Evolutionary conservation across 1,284 basidiomycete genomes (phyloP).

Genomic region (Wolfiporia cocos): DNA sequence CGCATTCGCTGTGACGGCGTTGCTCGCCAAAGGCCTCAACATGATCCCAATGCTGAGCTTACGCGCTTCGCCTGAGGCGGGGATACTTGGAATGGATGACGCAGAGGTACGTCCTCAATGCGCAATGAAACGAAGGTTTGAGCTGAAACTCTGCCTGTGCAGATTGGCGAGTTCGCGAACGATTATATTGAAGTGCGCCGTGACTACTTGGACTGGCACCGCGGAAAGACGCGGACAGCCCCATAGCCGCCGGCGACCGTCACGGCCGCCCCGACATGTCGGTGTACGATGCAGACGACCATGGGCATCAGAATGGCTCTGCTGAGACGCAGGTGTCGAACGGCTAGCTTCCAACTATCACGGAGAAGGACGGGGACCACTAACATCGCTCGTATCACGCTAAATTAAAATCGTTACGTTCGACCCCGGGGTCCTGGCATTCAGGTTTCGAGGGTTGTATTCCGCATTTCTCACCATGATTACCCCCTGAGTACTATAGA

Average conservation of each 20-base stretch:
- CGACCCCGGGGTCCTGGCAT: too few relatives aligned
- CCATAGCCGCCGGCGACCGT: constrained; percentile 40
- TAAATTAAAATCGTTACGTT: too few relatives aligned
- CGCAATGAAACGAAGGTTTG: neutral
- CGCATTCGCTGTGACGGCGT: constrained; percentile 63
- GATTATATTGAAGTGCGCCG: constrained; percentile 77
- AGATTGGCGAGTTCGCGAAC: constrained; percentile 75
- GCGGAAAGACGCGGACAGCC: constrained; percentile 11
- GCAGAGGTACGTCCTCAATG: constrained; percentile 51
- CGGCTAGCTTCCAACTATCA: constrained; percentile 9
- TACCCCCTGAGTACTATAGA: too few relatives aligned
- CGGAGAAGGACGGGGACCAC: too few relatives aligned
- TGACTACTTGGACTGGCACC: constrained; percentile 56
- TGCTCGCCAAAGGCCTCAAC: constrained; percentile 67
- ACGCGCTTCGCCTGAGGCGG: constrained; percentile 68
- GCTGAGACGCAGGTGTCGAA: neutral
- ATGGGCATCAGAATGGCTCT: neutral
- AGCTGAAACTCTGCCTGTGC: neutral
- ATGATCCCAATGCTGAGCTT: constrained; percentile 74
- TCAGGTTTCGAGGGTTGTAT: too few relatives aligned
- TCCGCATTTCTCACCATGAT: too few relatives aligned
- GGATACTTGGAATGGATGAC: constrained; percentile 86
- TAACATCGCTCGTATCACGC: too few relatives aligned
- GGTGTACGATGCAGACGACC: neutral
- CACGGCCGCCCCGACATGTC: constrained; percentile 35